Base-by-base conservation (phyloP, 148 eudicot genomes). In the Arctostaphylos glauca region DNA sequence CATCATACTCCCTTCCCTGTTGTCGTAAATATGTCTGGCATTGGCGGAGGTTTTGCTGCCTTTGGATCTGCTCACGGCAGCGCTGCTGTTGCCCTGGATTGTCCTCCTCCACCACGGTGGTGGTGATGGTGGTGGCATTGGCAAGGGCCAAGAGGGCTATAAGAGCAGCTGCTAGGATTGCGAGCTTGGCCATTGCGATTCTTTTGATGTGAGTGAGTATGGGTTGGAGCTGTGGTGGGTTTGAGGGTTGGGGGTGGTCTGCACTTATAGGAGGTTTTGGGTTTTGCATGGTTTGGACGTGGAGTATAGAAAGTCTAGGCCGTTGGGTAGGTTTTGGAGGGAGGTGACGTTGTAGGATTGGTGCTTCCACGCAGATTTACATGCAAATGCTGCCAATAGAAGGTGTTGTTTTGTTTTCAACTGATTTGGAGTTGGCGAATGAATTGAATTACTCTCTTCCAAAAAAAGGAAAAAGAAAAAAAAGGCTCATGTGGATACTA, bases 51-150 rank as follows among this genome's bases (percentile, higher is more conserved):
- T 80, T 80, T 46, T 70, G 47, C 83, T 85, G 84, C 77, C 52
- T 31, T 47, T 77, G 81, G 13, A 84, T 60, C 67, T 90, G 90
- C 44, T 71, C 43, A 50, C 73, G 83, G 79, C 92, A 90, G n/a
- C 59, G 68, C 43, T 77, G 73, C n/a, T 70, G 74, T 41, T 74
- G 23, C 16, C 43, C 41, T 3, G 41, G 78, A 18, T 50, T 75
- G 58, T 50, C 58, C 16, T 48, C 56, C 41, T 19, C 78, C 14
- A 48, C 31, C 68, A 21, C 55, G 16, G 68, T 43, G 67, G 71
- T 53, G 58, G 81, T 68, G 64, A 73, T 74, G 83, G 52, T 73
- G 79, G 86, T 74, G 74, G 73, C 80, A 1, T 68, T n/a, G 64
- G 79, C 74, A 3, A 80, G 53, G 60, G 80, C 83, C 3, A 84